phyloP scores from a whole-genome alignment of 176 grass and related monocot species.

The Triticum urartu region DNA sequence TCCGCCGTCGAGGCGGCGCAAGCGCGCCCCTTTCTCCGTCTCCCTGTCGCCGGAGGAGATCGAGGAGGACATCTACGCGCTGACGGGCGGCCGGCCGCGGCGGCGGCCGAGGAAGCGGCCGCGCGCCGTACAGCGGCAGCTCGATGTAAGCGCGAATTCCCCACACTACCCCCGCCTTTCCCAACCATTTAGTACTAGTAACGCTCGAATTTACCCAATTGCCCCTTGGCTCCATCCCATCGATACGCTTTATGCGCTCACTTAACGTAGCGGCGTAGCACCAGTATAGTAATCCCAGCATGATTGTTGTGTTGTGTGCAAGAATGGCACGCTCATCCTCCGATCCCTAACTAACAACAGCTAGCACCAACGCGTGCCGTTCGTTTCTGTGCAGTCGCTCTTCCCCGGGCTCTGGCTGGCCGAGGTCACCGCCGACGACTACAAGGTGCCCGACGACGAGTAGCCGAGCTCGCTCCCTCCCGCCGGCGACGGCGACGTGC shows the following conservation, averaged over 20 bases:
- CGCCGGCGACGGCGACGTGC: not conserved
- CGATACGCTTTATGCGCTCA: slow-evolving; percentile 27
- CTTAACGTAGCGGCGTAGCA: not conserved
- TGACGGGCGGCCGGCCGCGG: slow-evolving; percentile 72
- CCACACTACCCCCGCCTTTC: slow-evolving; percentile 24
- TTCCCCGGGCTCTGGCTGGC: slow-evolving; percentile 74
- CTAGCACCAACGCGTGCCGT: not conserved
- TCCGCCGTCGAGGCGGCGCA: slow-evolving; percentile 17
- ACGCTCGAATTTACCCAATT: not conserved
- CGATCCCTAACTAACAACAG: not conserved
- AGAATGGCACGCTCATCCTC: not conserved
- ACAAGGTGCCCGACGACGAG: slow-evolving; percentile 60
- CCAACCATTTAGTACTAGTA: not conserved
- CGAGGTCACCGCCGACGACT: slow-evolving; percentile 70
- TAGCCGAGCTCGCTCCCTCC: slow-evolving; percentile 10
- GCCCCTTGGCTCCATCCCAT: not conserved
- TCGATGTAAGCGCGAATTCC: slow-evolving; percentile 74
- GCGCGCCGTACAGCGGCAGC: slow-evolving; percentile 65
- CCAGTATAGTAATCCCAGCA: not conserved
- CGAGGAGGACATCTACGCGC: slow-evolving; percentile 93
- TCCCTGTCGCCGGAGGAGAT: slow-evolving; percentile 70
- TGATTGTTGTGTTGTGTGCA: slow-evolving; percentile 51
- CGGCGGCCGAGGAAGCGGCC: slow-evolving; percentile 87
- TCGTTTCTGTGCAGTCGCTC: slow-evolving; percentile 39
- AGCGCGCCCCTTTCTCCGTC: slow-evolving; percentile 58